phyloP scores from a whole-genome alignment of 2,329 filamentous ascomycete genomes.

The Colletotrichum sp. region DNA sequence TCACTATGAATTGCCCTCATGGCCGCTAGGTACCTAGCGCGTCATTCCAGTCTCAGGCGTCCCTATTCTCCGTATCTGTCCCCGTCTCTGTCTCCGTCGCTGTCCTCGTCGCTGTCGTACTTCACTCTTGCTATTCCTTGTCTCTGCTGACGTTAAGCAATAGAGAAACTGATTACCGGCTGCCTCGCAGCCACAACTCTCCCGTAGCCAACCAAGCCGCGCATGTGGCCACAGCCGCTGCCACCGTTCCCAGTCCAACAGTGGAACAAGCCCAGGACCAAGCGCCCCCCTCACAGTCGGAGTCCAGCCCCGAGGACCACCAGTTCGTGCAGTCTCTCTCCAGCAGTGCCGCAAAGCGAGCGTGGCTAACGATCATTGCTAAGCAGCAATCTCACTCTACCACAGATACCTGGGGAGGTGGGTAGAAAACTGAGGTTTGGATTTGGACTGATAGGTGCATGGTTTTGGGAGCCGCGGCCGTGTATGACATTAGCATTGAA shows the following conservation, averaged over 20 bases:
- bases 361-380: neutral
- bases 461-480: neutral
- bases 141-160: neutral
- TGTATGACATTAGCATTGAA: neutral
- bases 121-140: neutral
- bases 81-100: no score
- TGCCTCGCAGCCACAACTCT: neutral
- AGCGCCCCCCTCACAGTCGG: neutral
- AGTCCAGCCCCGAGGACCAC: neutral
- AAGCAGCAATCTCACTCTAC: accelerated
- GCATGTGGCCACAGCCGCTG: neutral
- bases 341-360: neutral
- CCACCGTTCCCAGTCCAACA: neutral
- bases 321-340: neutral
- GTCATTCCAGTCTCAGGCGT: neutral
- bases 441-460: neutral
- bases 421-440: neutral
- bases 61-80: no score
- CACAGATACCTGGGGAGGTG: accelerated
- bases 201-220: neutral
- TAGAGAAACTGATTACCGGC: neutral
- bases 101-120: neutral
- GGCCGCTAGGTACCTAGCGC: neutral
- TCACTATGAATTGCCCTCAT: neutral
- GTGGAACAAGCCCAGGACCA: neutral